Conservation (phyloP, 1,139 yeast species). For the Candida sp. region DNA sequence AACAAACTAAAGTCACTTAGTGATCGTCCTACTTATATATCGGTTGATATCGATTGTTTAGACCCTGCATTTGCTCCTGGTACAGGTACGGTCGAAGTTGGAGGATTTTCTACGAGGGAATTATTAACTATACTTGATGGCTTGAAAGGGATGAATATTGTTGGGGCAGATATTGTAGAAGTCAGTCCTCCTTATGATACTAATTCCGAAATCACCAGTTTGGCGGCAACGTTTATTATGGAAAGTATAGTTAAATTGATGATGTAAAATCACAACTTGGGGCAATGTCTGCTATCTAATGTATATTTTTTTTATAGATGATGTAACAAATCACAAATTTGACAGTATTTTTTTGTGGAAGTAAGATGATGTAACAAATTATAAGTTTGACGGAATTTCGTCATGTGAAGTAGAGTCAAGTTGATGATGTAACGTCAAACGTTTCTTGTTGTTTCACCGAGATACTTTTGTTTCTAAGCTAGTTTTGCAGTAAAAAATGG, state of each 20-base stretch:
- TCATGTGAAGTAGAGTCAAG: too few species aligned
- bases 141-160: constrained; percentile 43
- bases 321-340: too few species aligned
- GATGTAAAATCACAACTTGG: constrained; percentile 11
- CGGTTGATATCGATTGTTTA: constrained; percentile 54
- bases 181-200: constrained; percentile 54
- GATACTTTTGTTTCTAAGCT: too few species aligned
- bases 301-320: too few species aligned
- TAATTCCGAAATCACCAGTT: constrained; percentile 45
- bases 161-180: constrained; percentile 60
- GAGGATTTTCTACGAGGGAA: constrained; percentile 52
- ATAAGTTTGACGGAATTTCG: too few species aligned
- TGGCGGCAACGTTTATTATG: constrained; percentile 53
- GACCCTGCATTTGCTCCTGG: constrained; percentile 56
- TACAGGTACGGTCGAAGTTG: constrained; percentile 56
- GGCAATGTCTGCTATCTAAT: too few species aligned
- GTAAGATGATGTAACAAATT: too few species aligned
- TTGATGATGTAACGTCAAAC: too few species aligned
- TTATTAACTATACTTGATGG: constrained; percentile 46
- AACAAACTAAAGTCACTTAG: constrained; percentile 22
- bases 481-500: too few species aligned
- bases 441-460: too few species aligned
- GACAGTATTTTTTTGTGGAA: too few species aligned
- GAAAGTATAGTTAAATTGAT: constrained; percentile 49
- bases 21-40: constrained; percentile 41